phyloP scores from a whole-genome alignment of 208 protist genomes.

The Sergeia podlipaevii region DNA sequence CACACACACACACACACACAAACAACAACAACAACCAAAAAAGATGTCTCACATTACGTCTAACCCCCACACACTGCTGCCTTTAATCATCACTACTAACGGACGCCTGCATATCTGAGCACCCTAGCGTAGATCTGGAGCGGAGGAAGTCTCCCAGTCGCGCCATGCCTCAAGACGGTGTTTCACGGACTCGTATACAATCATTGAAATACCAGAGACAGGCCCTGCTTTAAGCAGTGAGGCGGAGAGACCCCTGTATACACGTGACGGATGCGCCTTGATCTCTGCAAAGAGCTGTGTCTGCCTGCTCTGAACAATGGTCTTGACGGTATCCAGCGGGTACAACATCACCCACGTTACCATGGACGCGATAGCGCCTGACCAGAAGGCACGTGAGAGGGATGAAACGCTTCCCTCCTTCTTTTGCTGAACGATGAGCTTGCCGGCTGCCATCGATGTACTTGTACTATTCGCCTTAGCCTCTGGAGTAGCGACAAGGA shows the following conservation, averaged over 20 bases:
- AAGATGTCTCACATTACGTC: no score
- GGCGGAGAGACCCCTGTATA: slow-evolving; percentile 71
- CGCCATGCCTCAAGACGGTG: slow-evolving; percentile 5
- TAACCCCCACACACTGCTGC: no score
- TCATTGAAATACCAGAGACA: slow-evolving; percentile 70
- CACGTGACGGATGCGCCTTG: slow-evolving; percentile 10
- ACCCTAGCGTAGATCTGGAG: background rate
- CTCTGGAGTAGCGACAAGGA: background rate
- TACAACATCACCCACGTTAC: slow-evolving; percentile 74
- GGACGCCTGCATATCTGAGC: no score
- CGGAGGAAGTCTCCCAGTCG: background rate
- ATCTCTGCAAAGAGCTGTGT: slow-evolving; percentile 10
- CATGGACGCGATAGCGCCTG: slow-evolving; percentile 60
- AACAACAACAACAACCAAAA: no score
- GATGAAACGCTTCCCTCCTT: slow-evolving; percentile 10
- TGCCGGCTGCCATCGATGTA: background rate
- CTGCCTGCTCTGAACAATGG: slow-evolving; percentile 69
- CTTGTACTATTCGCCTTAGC: background rate
- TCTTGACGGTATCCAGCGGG: slow-evolving; percentile 86
- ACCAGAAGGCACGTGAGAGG: slow-evolving; percentile 32
- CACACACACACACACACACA: no score
- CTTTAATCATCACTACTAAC: no score
- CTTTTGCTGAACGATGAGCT: background rate
- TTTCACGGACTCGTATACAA: slow-evolving; percentile 60
- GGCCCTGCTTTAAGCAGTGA: slow-evolving; percentile 76